Conservation (phyloP, 2,329 filamentous ascomycete genomes). For the Magnaporthiopsis poae region DNA sequence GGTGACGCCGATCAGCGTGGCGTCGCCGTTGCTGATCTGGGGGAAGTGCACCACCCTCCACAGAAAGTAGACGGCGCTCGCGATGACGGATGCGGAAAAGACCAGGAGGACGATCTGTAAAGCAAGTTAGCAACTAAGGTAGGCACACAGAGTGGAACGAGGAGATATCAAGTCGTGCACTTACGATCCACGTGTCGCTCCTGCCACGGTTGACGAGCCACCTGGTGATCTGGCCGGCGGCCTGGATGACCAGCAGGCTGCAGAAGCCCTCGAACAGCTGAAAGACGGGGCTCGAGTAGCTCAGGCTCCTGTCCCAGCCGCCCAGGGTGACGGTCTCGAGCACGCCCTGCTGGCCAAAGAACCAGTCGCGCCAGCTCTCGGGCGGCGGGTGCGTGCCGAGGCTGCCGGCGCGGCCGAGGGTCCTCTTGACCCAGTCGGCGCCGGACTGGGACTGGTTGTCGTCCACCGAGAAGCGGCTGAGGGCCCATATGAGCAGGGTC, state of each 20-base stretch:
- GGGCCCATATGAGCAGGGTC: slow-evolving; percentile 79
- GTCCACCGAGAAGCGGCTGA: slow-evolving; percentile 92
- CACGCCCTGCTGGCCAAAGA: slow-evolving; percentile 77
- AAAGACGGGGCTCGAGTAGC: slow-evolving; percentile 88
- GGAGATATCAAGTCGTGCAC: slow-evolving; percentile 22
- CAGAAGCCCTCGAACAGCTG: slow-evolving; percentile 94
- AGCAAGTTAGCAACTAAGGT: neutral
- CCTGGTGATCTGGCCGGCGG: slow-evolving; percentile 82
- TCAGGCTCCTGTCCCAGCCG: slow-evolving; percentile 76
- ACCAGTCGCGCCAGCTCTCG: slow-evolving; percentile 67
- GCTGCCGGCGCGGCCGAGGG: slow-evolving; percentile 9
- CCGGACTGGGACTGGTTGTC: slow-evolving; percentile 62
- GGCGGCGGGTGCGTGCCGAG: slow-evolving; percentile 34
- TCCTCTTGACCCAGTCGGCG: slow-evolving; percentile 25
- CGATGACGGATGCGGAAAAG: slow-evolving; percentile 81
- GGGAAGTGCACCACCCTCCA: slow-evolving; percentile 93
- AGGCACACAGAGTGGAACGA: neutral
- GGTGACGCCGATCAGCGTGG: slow-evolving; percentile 81
- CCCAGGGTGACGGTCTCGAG: slow-evolving; percentile 72
- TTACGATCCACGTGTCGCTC: slow-evolving; percentile 92
- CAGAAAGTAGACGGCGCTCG: slow-evolving; percentile 88
- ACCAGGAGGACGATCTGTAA: slow-evolving; percentile 74
- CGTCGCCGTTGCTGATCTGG: slow-evolving; percentile 83
- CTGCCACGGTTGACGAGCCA: slow-evolving; percentile 89
- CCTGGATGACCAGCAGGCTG: slow-evolving; percentile 89